Evolutionary conservation across 176 grass and related monocot genomes (phyloP).

Genomic region (Elymus sibiricus): DNA sequence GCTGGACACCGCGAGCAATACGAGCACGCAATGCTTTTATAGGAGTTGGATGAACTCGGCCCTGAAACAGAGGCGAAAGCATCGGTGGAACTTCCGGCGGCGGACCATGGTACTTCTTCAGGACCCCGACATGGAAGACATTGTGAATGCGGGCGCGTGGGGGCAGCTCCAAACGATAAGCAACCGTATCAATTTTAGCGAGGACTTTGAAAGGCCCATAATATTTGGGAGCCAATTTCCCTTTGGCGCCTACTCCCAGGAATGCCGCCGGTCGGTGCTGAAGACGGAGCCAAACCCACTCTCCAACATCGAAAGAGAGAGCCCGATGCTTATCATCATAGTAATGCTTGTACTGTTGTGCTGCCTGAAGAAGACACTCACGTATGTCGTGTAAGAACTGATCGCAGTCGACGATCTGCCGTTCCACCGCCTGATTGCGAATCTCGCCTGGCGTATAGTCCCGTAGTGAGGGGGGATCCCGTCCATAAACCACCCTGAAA

Average conservation of each 20-base stretch:
- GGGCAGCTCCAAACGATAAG: not conserved
- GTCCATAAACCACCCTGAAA: too few species aligned
- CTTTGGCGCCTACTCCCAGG: not conserved
- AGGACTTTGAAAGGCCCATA: not conserved
- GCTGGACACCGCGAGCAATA: not conserved
- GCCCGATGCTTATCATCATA: not conserved
- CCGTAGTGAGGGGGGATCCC: not conserved
- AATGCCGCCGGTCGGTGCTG: too few species aligned
- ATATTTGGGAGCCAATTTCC: not conserved
- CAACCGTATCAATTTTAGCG: not conserved
- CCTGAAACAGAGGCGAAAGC: not conserved
- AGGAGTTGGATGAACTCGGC: not conserved
- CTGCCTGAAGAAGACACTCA: not conserved
- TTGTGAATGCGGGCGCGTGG: not conserved
- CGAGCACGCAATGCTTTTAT: not conserved
- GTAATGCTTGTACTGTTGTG: not conserved
- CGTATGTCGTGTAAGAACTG: not conserved
- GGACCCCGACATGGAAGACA: not conserved
- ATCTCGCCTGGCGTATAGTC: not conserved
- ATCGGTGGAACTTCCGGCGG: not conserved
- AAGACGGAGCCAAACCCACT: not conserved
- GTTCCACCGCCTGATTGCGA: too few species aligned
- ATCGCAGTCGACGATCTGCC: too few species aligned
- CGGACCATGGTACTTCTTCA: not conserved
- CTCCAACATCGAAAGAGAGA: not conserved